Evolutionary conservation across 495 filamentous ascomycete genomes (phyloP).

Genomic region (Massariosphaeria phaeospora): DNA sequence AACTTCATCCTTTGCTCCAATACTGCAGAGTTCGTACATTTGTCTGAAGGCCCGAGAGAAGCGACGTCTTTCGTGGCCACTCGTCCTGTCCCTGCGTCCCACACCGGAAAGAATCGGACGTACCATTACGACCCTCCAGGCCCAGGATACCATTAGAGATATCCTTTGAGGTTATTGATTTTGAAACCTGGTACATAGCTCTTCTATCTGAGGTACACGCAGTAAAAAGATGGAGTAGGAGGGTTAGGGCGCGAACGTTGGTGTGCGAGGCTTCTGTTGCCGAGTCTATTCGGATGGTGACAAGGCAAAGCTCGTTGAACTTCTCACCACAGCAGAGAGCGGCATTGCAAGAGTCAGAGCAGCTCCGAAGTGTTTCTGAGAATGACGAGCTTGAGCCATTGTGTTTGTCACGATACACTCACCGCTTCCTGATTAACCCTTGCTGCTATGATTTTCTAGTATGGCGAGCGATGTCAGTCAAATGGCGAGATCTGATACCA

Average conservation of each 20-base stretch:
- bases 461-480: constrained; percentile 18
- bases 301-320: neutral
- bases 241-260: neutral
- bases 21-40: too few species aligned
- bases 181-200: constrained; percentile 24
- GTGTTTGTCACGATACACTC: constrained; percentile 3
- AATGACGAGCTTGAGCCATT: neutral
- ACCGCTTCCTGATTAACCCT: constrained; percentile 17
- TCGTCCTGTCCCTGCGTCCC: neutral
- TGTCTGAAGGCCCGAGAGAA: neutral
- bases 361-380: neutral
- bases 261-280: neutral
- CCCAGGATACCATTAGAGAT: constrained; percentile 1
- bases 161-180: constrained; percentile 20
- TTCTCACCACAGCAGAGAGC: neutral
- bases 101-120: neutral
- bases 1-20: too few species aligned
- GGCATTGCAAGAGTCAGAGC: constrained; percentile 1
- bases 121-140: constrained; percentile 10
- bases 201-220: constrained; percentile 11
- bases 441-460: constrained; percentile 5
- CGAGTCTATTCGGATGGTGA: neutral
- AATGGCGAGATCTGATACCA: constrained; percentile 17
- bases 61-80: neutral
- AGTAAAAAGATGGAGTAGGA: constrained; percentile 10